phyloP scores from a whole-genome alignment of 257 asterid species.

The Linderniella brevidens region DNA sequence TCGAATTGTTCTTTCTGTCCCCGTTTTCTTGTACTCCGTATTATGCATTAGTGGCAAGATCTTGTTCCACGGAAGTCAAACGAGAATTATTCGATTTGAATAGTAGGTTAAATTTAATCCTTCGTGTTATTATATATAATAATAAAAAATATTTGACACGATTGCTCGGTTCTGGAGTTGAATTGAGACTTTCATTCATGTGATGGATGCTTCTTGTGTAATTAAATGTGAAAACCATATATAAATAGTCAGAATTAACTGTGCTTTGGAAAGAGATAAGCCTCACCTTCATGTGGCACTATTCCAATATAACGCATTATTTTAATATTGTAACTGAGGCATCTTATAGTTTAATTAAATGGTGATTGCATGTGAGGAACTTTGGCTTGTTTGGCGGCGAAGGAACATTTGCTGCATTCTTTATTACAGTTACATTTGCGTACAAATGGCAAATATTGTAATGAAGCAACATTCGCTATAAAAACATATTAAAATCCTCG shows the following conservation, averaged over 20 bases:
- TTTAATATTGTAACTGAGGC: conserved; percentile 9
- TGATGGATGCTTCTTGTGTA: conserved; percentile 23
- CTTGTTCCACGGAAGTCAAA: conserved; percentile 37
- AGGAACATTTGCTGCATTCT: neutral
- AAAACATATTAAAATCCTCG: no score
- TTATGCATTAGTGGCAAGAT: conserved; percentile 19
- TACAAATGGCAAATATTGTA: no score
- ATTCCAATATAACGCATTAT: no score
- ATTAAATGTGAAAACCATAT: conserved; percentile 12
- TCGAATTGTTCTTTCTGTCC: conserved; percentile 10
- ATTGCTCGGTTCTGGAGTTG: no score
- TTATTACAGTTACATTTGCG: no score
- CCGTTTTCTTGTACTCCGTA: neutral
- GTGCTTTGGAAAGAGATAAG: conserved; percentile 24
- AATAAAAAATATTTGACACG: no score
- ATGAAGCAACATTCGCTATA: no score
- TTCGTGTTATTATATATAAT: neutral
- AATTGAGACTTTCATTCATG: conserved; percentile 1
- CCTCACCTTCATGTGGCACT: no score
- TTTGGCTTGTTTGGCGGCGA: conserved; percentile 18
- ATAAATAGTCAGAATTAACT: conserved; percentile 8
- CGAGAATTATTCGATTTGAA: conserved; percentile 19
- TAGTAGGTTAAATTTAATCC: neutral
- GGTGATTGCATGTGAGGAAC: conserved; percentile 27
- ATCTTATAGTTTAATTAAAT: conserved; percentile 13